Evolutionary conservation across 2,329 filamentous ascomycete genomes (phyloP), one percentile per base, ranked within the genome.

Genomic region (Akanthomyces muscarius): DNA sequence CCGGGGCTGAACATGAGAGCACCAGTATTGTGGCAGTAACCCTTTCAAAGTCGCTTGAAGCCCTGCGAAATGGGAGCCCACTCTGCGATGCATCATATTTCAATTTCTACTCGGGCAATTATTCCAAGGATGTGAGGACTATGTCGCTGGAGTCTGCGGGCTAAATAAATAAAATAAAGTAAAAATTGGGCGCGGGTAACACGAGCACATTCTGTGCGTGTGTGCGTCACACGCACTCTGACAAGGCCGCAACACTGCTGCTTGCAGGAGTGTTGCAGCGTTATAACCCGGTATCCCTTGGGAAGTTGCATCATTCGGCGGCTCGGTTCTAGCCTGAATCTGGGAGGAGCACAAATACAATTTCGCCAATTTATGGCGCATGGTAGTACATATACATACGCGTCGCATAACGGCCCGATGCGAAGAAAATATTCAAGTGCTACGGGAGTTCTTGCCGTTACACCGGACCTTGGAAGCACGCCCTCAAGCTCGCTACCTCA

Each of bases 321-420:
- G 56, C 38, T 59, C 23, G 36, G 25, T 28, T 45, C 48, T 23
- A n/a, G 16, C 23, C 18, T 16, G 14, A 44, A 14, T 41, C 25
- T 42, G 33, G 36, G 30, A 23, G 36, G 30, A 23, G 18, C 47
- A 52, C 57, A 42, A 48, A 47, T 30, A 41, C 30, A 38, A 21
- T 2, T 44, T 60, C 25, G 48, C 13, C 47, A 61, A 53, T 52
- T 53, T 61, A 16, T 52, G n/a, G 6, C 25, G 33, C 18, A 52
- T 23, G 16, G 57, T 61, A 23, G 13, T 25, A 50, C 56, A 28
- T 13, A 44, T n/a, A 50, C 25, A 60, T 21, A 45, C n/a, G 36
- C 56, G n/a, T 33, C 48, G 25, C 25, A 61, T 44, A 61, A 52
- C 57, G 57, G 57, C 28, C 57, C 57, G 57, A 61, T 61, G 57